phyloP scores from a whole-genome alignment of 306 rosid species.

The Rubus parviflorus region DNA sequence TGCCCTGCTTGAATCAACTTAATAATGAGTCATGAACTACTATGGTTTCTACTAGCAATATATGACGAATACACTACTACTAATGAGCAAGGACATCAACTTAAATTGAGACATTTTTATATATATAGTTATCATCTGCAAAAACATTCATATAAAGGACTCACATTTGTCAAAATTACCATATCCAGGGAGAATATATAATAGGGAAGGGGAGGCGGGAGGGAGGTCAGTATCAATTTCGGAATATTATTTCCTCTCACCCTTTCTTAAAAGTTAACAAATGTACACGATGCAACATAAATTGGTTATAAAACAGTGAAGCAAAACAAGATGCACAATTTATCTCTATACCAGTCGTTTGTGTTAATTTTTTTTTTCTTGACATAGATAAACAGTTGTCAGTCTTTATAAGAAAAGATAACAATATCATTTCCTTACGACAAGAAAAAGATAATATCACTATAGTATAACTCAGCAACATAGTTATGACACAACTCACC shows the following conservation, averaged over 20 bases:
- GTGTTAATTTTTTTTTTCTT: neutral
- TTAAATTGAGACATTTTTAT: neutral
- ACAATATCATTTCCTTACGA: neutral
- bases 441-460: neutral
- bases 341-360: neutral
- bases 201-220: neutral
- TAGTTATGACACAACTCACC: conserved; percentile 52
- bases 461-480: neutral
- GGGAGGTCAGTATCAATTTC: neutral
- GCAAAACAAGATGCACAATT: neutral
- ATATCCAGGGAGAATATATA: neutral
- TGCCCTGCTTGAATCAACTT: conserved; percentile 59
- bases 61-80: neutral
- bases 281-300: neutral
- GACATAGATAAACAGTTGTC: neutral
- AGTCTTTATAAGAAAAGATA: neutral
- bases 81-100: conserved; percentile 11
- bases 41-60: neutral
- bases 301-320: neutral
- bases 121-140: neutral
- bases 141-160: neutral
- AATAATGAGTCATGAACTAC: conserved; percentile 25
- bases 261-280: neutral
- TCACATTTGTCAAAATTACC: neutral
- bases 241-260: neutral